Conservation (phyloP, 306 rosid species). For the apple (Malus domestica) region ASM211411v1 NC_041801.1:36346501-36347000, state of each 20-base stretch:
- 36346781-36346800: background rate
- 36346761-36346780: background rate
- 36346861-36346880: background rate
- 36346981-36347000: background rate
- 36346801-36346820: background rate
- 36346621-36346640: slow-evolving; percentile 43
- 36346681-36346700: background rate
- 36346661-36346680: background rate
- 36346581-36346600: slow-evolving; percentile 88
- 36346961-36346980: background rate
- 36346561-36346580: slow-evolving; percentile 83
- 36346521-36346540: slow-evolving; percentile 79
- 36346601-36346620: slow-evolving; percentile 66
- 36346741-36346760: background rate
- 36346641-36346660: slow-evolving; percentile 6
- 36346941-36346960: background rate
- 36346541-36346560: slow-evolving; percentile 83
- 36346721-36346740: background rate
- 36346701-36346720: background rate
- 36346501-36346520: slow-evolving; percentile 86
- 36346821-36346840: background rate
- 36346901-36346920: background rate
- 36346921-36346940: background rate
- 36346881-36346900: background rate
- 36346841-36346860: background rate